Conservation (phyloP, 345 rosid genomes). For the Dovyalis caffra region DNA sequence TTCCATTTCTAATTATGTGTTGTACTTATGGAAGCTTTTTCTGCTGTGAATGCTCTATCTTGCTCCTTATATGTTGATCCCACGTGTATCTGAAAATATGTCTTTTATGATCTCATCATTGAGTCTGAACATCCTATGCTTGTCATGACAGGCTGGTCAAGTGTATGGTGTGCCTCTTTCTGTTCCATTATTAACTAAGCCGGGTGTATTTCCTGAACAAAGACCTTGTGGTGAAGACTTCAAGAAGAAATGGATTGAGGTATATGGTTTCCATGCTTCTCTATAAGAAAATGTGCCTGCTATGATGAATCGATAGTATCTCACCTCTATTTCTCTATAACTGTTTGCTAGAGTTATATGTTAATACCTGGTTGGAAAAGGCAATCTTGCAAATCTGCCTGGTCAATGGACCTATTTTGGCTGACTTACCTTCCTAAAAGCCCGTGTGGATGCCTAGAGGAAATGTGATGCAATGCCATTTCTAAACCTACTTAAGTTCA, state of each 20-base stretch:
- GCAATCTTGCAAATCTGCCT: neutral
- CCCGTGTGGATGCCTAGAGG: neutral
- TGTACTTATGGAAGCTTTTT: neutral
- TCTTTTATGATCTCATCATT: neutral
- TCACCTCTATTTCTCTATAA: neutral
- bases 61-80: neutral
- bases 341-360: neutral
- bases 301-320: neutral
- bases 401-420: neutral
- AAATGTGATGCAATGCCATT: neutral
- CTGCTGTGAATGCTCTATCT: neutral
- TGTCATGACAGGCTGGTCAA: constrained; percentile 82
- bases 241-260: constrained; percentile 97
- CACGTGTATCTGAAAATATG: neutral
- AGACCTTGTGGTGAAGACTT: constrained; percentile 73
- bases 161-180: constrained; percentile 94
- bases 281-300: neutral
- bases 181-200: constrained; percentile 73
- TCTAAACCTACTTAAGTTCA: neutral
- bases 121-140: constrained; percentile 14
- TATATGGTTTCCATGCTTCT: constrained; percentile 20
- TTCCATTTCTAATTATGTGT: neutral
- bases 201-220: constrained; percentile 84
- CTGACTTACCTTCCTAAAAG: neutral
- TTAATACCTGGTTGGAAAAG: neutral